phyloP scores from a whole-genome alignment of 225 moss, liverwort and hornwort genomes.

The Physcomitrium patens region DNA sequence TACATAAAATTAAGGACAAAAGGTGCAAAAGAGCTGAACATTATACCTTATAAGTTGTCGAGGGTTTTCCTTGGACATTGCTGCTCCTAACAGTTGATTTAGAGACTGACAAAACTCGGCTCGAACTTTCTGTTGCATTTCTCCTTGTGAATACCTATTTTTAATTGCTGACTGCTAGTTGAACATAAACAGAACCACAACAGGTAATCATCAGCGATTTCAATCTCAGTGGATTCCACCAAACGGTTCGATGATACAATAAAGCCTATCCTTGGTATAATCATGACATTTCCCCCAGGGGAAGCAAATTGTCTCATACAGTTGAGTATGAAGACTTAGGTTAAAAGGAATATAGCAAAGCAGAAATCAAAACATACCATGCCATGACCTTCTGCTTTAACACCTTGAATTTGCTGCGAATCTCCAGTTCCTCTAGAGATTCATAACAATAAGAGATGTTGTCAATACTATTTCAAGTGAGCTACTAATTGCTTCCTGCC shows the following conservation, averaged over 20 bases:
- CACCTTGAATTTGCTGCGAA: constrained; percentile 55
- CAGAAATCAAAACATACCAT: constrained; percentile 49
- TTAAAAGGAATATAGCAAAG: constrained; percentile 18
- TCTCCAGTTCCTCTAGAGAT: constrained; percentile 68
- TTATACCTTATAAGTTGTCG: constrained; percentile 86
- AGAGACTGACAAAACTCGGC: constrained; percentile 83
- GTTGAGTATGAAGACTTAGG: constrained; percentile 12
- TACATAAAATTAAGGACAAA: constrained; percentile 17
- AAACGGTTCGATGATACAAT: constrained; percentile 28
- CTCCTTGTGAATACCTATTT: constrained; percentile 82
- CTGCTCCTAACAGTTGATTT: constrained; percentile 84
- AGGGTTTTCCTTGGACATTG: constrained; percentile 94
- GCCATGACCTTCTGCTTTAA: constrained; percentile 71
- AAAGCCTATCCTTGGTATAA: constrained; percentile 25
- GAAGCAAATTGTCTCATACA: background rate
- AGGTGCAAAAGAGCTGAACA: constrained; percentile 5
- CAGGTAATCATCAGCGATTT: constrained; percentile 12
- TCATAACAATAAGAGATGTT: constrained; percentile 27
- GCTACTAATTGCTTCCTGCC: constrained; percentile 3
- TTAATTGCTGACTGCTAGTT: constrained; percentile 60
- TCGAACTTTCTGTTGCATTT: constrained; percentile 80
- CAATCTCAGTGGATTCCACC: background rate
- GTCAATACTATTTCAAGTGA: constrained; percentile 23
- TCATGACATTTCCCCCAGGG: constrained; percentile 17
- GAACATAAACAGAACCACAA: constrained; percentile 20